Evolutionary conservation across 768 basidiomycete species (phyloP).

Genomic region (Cystofilobasidium macerans): DNA sequence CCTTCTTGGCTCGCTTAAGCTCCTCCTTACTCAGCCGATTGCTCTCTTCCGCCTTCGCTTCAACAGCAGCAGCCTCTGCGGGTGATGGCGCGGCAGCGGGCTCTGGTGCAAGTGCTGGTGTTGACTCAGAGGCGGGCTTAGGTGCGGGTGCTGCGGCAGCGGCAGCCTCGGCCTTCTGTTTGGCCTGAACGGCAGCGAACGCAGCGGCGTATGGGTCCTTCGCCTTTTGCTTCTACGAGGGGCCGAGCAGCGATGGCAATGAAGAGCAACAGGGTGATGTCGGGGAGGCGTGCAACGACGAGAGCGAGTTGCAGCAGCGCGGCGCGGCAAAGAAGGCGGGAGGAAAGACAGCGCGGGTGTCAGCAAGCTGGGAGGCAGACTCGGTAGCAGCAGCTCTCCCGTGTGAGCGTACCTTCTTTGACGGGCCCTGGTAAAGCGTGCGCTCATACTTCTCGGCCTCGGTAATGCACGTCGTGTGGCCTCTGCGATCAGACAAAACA

Average conservation of each 20-base stretch:
- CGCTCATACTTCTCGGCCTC: conserved; percentile 27
- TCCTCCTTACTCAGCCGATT: background rate
- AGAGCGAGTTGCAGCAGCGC: background rate
- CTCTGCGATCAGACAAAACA: background rate
- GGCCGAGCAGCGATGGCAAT: background rate
- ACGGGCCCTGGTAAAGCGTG: conserved; percentile 21
- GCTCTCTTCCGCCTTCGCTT: conserved; percentile 6
- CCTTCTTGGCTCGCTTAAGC: conserved; percentile 10
- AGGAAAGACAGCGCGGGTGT: background rate
- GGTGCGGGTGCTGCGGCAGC: conserved; percentile 1
- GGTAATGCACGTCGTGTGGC: conserved; percentile 24
- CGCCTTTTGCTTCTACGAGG: conserved; percentile 5
- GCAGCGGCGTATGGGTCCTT: conserved; percentile 25
- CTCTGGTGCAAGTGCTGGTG: background rate
- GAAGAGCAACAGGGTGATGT: background rate
- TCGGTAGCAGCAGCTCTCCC: too few species aligned
- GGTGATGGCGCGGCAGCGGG: background rate
- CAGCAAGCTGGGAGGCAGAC: background rate
- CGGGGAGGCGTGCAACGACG: background rate
- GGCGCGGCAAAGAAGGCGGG: background rate
- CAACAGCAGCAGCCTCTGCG: background rate
- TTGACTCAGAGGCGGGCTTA: background rate
- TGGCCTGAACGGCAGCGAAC: conserved; percentile 16
- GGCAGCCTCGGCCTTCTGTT: conserved; percentile 7
- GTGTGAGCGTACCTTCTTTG: conserved; percentile 16